Evolutionary conservation across 2,329 filamentous ascomycete genomes (phyloP).

Genomic region (Fusarium armeniacum): DNA sequence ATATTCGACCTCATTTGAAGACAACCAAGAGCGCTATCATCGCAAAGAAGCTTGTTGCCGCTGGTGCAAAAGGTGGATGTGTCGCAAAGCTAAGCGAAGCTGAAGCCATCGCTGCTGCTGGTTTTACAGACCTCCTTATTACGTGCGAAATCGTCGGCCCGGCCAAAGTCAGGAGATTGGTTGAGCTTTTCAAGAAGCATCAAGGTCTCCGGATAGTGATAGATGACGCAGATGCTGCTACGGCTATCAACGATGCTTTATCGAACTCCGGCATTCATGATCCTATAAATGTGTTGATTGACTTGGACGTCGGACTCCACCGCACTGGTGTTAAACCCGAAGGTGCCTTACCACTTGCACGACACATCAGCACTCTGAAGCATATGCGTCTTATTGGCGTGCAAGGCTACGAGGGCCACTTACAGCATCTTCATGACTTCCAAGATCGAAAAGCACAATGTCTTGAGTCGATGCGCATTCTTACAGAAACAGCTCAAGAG

Average conservation of each 20-base stretch:
- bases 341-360: constrained; percentile 17
- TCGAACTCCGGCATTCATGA: constrained; percentile 12
- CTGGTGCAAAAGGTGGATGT: constrained; percentile 37
- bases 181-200: constrained; percentile 33
- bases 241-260: constrained; percentile 27
- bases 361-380: constrained; percentile 10
- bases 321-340: constrained; percentile 21
- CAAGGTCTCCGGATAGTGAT: constrained; percentile 27
- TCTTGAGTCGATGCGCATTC: constrained; percentile 25
- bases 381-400: constrained; percentile 35
- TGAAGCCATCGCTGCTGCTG: constrained; percentile 36
- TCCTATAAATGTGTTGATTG: constrained; percentile 24
- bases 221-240: constrained; percentile 26
- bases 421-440: constrained; percentile 36
- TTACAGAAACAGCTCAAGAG: constrained; percentile 20
- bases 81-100: constrained; percentile 42
- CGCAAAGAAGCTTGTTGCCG: constrained; percentile 28
- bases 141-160: constrained; percentile 40
- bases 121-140: constrained; percentile 40
- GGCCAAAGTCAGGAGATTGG: constrained; percentile 23
- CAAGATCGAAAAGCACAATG: constrained; percentile 37
- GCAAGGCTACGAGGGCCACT: constrained; percentile 40
- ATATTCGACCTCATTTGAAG: constrained; percentile 41
- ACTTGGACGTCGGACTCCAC: constrained; percentile 36
- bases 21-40: constrained; percentile 36